These are phyloP conservation scores for Populus deltoides DNA, from an alignment of 345 rosid species.

Conservation along the genomic window DNA sequence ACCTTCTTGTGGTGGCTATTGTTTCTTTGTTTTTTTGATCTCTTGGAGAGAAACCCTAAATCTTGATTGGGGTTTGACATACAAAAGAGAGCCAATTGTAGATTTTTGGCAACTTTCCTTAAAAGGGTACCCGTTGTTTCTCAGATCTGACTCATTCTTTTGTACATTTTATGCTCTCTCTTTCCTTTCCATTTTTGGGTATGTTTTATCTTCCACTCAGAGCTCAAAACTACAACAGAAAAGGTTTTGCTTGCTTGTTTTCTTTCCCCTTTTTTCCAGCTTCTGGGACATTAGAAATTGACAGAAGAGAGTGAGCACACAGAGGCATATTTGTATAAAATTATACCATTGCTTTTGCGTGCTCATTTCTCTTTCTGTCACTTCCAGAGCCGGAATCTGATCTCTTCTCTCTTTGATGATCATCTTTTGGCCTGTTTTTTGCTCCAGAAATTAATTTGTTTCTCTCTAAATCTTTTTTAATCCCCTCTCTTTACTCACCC, in stretches of 20 bases:
- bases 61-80: neutral
- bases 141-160: constrained; percentile 52
- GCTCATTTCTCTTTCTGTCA: constrained; percentile 98
- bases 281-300: constrained; percentile 57
- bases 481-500: neutral
- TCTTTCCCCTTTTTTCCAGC: neutral
- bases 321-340: constrained; percentile 58
- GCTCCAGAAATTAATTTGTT: constrained; percentile 20
- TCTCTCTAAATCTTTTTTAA: neutral
- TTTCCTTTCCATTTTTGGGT: neutral
- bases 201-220: neutral
- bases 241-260: neutral
- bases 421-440: constrained; percentile 20
- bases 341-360: constrained; percentile 77
- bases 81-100: constrained; percentile 10
- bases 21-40: neutral
- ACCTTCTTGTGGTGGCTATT: neutral
- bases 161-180: constrained; percentile 2
- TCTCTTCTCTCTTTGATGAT: constrained; percentile 15
- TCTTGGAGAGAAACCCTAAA: constrained; percentile 32
- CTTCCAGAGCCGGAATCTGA: constrained; percentile 48
- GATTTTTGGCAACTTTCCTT: constrained; percentile 35
- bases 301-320: constrained; percentile 99
- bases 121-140: constrained; percentile 30
- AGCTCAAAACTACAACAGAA: neutral